Conservation (phyloP, 306 rosid species). For the Malus sylvestris region DNA sequence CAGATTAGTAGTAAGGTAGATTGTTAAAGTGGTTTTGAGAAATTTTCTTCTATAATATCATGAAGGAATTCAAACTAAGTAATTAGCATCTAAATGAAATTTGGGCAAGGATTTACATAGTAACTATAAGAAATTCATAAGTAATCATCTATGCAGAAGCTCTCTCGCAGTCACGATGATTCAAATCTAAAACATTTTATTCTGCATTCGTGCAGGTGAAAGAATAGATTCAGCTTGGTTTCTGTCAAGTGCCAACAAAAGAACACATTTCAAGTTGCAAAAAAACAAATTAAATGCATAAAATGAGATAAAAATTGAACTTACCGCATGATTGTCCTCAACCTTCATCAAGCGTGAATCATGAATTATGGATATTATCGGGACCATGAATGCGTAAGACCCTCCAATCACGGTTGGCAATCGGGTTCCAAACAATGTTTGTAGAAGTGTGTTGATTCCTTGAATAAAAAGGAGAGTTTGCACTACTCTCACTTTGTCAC, state of each 20-base stretch:
- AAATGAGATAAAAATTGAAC: conserved; percentile 11
- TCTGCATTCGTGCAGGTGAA: neutral
- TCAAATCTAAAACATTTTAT: neutral
- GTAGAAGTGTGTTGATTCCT: conserved; percentile 92
- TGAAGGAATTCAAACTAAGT: conserved; percentile 9
- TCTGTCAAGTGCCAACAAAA: neutral
- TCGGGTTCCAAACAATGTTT: conserved; percentile 93
- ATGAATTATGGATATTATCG: conserved; percentile 84
- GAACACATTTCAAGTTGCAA: neutral
- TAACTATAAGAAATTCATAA: neutral
- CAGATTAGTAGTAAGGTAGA: neutral
- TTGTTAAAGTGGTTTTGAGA: neutral
- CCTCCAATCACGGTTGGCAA: conserved; percentile 96
- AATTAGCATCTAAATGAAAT: neutral
- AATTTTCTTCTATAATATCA: neutral
- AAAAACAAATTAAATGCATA: neutral
- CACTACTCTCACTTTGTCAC: conserved; percentile 92
- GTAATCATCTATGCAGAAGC: neutral
- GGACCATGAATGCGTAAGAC: conserved; percentile 94
- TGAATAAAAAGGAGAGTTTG: conserved; percentile 89
- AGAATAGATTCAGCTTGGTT: neutral
- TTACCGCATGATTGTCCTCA: conserved; percentile 65
- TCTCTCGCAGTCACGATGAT: neutral
- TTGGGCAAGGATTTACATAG: neutral
- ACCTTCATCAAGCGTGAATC: conserved; percentile 61